phyloP scores from a whole-genome alignment of 345 rosid species.

The Noccaea caerulescens region DNA sequence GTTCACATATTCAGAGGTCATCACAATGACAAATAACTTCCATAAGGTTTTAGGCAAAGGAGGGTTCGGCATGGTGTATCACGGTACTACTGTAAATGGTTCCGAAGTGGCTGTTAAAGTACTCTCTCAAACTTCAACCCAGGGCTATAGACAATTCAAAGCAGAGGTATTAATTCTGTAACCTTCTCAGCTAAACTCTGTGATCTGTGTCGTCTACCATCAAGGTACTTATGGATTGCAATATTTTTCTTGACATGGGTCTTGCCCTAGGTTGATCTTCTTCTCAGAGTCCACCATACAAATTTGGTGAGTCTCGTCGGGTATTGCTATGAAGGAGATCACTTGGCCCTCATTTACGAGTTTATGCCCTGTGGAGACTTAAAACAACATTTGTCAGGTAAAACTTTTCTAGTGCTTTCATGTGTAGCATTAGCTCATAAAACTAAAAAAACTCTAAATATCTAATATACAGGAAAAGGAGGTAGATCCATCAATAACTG shows the following conservation, averaged over 20 bases:
- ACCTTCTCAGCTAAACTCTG: not conserved
- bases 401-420: not conserved
- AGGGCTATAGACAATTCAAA: slow-evolving; percentile 43
- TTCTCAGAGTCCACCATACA: slow-evolving; percentile 50
- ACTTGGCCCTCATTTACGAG: slow-evolving; percentile 53
- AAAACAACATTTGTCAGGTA: slow-evolving; percentile 45
- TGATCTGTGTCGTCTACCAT: not conserved
- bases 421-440: not conserved
- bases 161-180: slow-evolving; percentile 12
- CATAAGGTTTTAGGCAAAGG: slow-evolving; percentile 48
- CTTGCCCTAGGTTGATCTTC: slow-evolving; percentile 47
- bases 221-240: not conserved
- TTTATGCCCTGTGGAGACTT: slow-evolving; percentile 50
- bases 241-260: not conserved
- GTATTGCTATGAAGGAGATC: slow-evolving; percentile 48
- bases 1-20: slow-evolving; percentile 39
- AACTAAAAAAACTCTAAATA: not conserved
- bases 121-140: slow-evolving; percentile 46
- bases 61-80: slow-evolving; percentile 54
- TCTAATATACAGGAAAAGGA: slow-evolving; percentile 18
- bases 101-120: slow-evolving; percentile 53
- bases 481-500: slow-evolving; percentile 34
- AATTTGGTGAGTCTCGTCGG: slow-evolving; percentile 52
- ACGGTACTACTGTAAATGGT: slow-evolving; percentile 42
- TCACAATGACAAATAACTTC: slow-evolving; percentile 46